A percentile compares a stretch with the other conserved stretches of the same genome.
Conservation (phyloP, 1,284 basidiomycete species). For the Ceratobasidium sp. region DNA sequence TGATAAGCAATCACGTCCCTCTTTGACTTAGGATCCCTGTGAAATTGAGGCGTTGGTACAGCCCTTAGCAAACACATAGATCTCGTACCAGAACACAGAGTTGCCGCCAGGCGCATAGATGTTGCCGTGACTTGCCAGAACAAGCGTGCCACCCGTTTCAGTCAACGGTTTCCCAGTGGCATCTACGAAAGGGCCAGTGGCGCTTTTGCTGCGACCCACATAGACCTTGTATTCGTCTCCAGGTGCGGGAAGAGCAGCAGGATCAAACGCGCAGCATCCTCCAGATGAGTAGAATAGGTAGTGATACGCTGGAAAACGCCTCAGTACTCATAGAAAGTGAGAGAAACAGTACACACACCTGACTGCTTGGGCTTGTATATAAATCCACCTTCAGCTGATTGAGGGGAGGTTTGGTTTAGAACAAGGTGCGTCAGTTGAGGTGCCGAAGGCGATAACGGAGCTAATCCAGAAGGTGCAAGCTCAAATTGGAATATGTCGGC, state of each 20-base stretch:
- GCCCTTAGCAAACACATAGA: neutral
- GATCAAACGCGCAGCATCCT: conserved; percentile 44
- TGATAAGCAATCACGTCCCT: conserved; percentile 47
- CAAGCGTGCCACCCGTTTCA: conserved; percentile 55
- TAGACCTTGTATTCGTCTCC: conserved; percentile 55
- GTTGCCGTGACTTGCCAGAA: conserved; percentile 57
- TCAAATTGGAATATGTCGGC: conserved; percentile 47
- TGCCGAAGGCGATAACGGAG: conserved; percentile 33
- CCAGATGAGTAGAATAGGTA: conserved; percentile 47
- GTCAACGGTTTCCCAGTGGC: conserved; percentile 52
- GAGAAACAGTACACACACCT: conserved; percentile 2
- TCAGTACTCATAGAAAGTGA: neutral
- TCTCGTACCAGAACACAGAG: conserved; percentile 39
- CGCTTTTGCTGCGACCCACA: conserved; percentile 55
- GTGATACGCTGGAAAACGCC: conserved; percentile 15
- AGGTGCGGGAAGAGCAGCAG: conserved; percentile 50
- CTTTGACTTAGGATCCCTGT: conserved; percentile 46
- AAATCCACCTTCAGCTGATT: conserved; percentile 47
- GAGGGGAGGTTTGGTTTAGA: conserved; percentile 46
- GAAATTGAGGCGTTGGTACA: neutral
- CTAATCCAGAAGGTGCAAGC: conserved; percentile 45
- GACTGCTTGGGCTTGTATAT: conserved; percentile 42
- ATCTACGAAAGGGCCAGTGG: conserved; percentile 56
- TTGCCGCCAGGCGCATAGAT: conserved; percentile 57
- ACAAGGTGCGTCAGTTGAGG: conserved; percentile 41